Evolutionary conservation across 805 yeast species (phyloP), one percentile per base, ranked within the genome.

Genomic region (Hanseniaspora lindneri): DNA sequence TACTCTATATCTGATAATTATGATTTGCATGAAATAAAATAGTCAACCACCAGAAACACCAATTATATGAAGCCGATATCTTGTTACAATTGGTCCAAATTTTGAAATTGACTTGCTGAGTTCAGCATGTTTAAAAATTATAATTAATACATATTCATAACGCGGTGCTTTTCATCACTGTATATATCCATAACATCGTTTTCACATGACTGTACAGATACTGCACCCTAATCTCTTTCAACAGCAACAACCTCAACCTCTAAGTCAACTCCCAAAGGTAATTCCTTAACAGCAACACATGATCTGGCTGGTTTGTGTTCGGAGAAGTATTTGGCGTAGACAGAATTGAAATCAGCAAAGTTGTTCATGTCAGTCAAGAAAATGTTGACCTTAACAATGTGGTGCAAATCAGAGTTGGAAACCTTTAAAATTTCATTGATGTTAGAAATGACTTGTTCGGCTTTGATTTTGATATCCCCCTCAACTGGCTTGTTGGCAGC

Each of bases 171-270:
- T n/a, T n/a, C n/a, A n/a, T n/a, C n/a, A n/a, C n/a, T n/a, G n/a
- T n/a, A n/a, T n/a, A n/a, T n/a, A n/a, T n/a, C n/a, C n/a, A n/a
- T n/a, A n/a, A n/a, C n/a, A n/a, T n/a, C n/a, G n/a, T n/a, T n/a
- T n/a, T n/a, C n/a, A n/a, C n/a, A n/a, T n/a, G n/a, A n/a, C n/a
- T n/a, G n/a, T n/a, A n/a, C n/a, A n/a, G n/a, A n/a, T n/a, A n/a
- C n/a, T n/a, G 21, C 4, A 10, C 17, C 20, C 29, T 54, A 58
- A 23, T 61, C 60, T 49, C 72, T 71, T 66, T 81, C 95, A 51
- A 83, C 70, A 52, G 97, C 98, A 68, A 92, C 71, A 54, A 83
- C 88, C 71, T 89, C 98, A 69, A 92, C 76, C 72, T 92, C 98
- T 56, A 71, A 72, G 53, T 77, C 83, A 53, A 79, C 85, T 53